A percentile compares a stretch with the other conserved stretches of the same genome.
Evolutionary conservation across 176 grass and related monocot genomes (phyloP).

Genomic region (Carex cristatella): DNA sequence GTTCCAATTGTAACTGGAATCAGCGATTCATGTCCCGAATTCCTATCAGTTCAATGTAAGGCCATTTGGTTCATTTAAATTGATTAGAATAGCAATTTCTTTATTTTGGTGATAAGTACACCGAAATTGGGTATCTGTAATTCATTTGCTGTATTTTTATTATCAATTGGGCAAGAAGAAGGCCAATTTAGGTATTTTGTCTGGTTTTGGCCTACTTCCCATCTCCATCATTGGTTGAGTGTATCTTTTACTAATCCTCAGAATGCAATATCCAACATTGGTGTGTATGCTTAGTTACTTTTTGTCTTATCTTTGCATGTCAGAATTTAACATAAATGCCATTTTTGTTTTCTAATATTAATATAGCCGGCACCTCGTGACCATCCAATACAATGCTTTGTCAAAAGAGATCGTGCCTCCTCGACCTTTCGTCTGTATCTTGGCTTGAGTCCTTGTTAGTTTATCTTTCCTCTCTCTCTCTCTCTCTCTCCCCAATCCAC

Average conservation of each 20-base stretch:
- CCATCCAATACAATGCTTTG: slow-evolving; percentile 83
- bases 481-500: neutral
- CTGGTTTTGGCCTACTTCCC: neutral
- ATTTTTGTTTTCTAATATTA: slow-evolving; percentile 17
- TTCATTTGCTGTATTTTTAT: neutral
- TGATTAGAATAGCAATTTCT: neutral
- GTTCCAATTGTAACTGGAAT: neutral
- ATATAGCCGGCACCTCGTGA: slow-evolving; percentile 66
- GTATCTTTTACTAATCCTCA: neutral
- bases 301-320: neutral
- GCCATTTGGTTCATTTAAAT: neutral
- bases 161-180: neutral
- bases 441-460: slow-evolving; percentile 89
- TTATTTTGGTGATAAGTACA: neutral
- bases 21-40: neutral
- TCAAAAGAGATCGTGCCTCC: slow-evolving; percentile 70
- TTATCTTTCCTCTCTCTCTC: neutral
- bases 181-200: neutral
- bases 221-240: neutral
- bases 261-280: neutral
- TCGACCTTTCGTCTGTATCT: slow-evolving; percentile 89
- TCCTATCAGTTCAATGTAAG: neutral
- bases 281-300: neutral
- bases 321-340: slow-evolving; percentile 1
- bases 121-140: neutral